A percentile compares a stretch with the other conserved stretches of the same genome.
Evolutionary conservation across 768 basidiomycete genomes (phyloP).

Genomic region (Crepidotus variabilis): DNA sequence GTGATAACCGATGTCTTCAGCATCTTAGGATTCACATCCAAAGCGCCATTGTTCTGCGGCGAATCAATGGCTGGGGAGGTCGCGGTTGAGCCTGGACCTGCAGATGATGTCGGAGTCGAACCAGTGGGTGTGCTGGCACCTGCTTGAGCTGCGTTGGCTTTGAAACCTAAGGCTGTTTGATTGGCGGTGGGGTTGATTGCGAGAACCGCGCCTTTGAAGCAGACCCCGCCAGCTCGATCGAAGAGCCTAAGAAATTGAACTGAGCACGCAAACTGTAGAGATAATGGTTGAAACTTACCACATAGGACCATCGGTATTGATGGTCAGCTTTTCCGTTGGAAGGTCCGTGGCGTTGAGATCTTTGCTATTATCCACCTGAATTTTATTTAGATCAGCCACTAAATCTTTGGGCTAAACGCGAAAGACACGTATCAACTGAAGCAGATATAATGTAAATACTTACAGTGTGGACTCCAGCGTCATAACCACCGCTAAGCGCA

Average conservation of each 20-base stretch:
- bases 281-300: conserved; percentile 20
- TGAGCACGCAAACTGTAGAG: background rate
- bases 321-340: conserved; percentile 24
- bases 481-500: conserved; percentile 24
- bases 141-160: conserved; percentile 30
- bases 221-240: conserved; percentile 36
- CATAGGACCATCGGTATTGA: conserved; percentile 31
- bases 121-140: conserved; percentile 17
- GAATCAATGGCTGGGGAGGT: background rate
- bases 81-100: background rate
- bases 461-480: conserved; percentile 32
- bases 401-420: background rate
- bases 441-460: conserved; percentile 1
- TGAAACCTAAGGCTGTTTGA: conserved; percentile 31
- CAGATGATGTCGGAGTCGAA: conserved; percentile 1
- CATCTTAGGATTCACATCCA: background rate
- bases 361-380: background rate
- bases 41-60: background rate
- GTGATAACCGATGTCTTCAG: background rate
- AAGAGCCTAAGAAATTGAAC: conserved; percentile 26
- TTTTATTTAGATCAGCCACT: too few species aligned
- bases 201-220: conserved; percentile 33
- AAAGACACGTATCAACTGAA: background rate
- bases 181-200: conserved; percentile 30
- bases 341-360: conserved; percentile 13